Evolutionary conservation across 2,329 filamentous ascomycete species (phyloP), one percentile per base, ranked within the genome.

Genomic region (Teratosphaeria pseudoeucalypti): DNA sequence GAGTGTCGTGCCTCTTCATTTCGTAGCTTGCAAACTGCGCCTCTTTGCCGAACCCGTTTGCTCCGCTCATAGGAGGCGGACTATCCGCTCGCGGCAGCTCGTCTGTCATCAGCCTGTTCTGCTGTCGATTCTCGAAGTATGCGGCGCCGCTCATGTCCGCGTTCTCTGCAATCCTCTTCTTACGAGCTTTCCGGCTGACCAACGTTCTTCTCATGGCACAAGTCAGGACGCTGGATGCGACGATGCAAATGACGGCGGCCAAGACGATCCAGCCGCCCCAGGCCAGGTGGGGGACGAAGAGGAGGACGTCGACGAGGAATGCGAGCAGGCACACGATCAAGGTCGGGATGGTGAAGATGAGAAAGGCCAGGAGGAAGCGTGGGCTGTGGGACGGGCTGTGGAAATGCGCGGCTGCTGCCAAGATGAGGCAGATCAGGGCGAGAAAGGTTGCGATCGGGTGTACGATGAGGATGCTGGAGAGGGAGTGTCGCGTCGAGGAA

Each of bases 101-200:
- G 60, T 67, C 62, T 29, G 53, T 67, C 68, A 52, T 70, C 52
- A 65, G 53, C 27, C 63, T 81, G 75, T 69, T 62, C 64, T 70
- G 60, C 5, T 67, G 69, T 69, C 79, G 73, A 70, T 77, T 76
- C 66, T 76, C 73, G 75, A 95, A 96, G 72, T 88, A 96, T 70
- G 92, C 94, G 68, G 94, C 86, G 32, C 92, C 92, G 72, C 89
- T 97, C 92, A 97, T 97, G 72, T 97, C 92, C 7, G 92, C 90
- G 71, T 97, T 96, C 73, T 95, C 89, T 2, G 86, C 90, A 71
- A 97, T 95, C 54, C 90, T 85, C 78, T 87, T 90, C 80, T 94
- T 92, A 63, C 92, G 84, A n/a, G 92, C 89, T 77, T 96, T 96
- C 67, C 92, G 85, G 73, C 89, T 89, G 62, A 96, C 89, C 60